These are phyloP conservation scores for Salix brachista DNA, from an alignment of 345 rosid genomes.

Conservation along the genomic window DNA sequence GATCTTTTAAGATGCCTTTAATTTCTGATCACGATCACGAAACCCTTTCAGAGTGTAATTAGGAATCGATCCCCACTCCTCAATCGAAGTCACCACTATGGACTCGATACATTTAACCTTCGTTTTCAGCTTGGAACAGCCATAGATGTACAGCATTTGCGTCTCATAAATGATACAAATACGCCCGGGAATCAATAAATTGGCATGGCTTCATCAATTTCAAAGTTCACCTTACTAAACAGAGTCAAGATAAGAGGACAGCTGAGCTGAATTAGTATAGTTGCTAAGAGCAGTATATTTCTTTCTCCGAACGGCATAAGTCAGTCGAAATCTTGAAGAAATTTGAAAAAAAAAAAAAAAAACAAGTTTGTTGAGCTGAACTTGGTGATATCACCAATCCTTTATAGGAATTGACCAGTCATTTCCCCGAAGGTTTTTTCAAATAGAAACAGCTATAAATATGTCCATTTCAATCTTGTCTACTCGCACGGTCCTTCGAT, in stretches of 20 bases:
- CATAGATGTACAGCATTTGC: not conserved
- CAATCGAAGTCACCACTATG: not conserved
- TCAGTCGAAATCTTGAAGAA: not conserved
- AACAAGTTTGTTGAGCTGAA: not conserved
- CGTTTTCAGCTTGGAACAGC: not conserved
- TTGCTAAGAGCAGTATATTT: not conserved
- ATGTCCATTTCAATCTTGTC: constrained; percentile 9
- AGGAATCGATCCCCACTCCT: not conserved
- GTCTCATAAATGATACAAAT: not conserved
- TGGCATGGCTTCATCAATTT: not conserved
- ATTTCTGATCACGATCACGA: not conserved
- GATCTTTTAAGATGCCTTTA: not conserved
- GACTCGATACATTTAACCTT: not conserved
- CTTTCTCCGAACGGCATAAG: not conserved
- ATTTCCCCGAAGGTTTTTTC: not conserved
- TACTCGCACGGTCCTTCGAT: not conserved
- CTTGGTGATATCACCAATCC: not conserved
- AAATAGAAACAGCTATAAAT: not conserved
- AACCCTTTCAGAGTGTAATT: not conserved
- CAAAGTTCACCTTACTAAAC: not conserved
- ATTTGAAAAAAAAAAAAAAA: not conserved
- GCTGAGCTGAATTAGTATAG: too few species aligned
- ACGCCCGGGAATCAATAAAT: not conserved
- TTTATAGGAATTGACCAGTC: constrained; percentile 5
- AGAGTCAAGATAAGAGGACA: not conserved